phyloP scores from a whole-genome alignment of 345 rosid species.

The Linum trigynum region DNA sequence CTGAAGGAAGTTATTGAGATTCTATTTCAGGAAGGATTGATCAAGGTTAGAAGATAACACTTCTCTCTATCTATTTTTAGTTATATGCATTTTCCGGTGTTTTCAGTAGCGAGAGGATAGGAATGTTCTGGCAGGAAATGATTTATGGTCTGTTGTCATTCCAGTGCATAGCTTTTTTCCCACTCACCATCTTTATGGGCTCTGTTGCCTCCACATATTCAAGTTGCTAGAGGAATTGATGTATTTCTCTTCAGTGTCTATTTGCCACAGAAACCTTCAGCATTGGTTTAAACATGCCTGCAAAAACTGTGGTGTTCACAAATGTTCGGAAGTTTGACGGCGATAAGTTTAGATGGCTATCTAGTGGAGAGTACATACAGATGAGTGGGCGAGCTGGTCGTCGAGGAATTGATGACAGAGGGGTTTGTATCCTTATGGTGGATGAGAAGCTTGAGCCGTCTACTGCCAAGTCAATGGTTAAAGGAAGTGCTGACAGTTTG shows the following conservation, averaged over 20 bases:
- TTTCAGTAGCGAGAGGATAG: not conserved
- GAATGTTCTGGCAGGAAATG: not conserved
- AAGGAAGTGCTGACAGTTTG: conserved; percentile 93
- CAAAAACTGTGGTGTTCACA: conserved; percentile 95
- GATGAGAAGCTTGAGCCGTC: conserved; percentile 96
- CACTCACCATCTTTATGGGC: not conserved
- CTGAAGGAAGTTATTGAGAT: conserved; percentile 97
- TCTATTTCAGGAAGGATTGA: conserved; percentile 93
- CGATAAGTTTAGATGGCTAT: conserved; percentile 94
- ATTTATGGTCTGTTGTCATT: not conserved
- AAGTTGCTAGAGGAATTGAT: conserved; percentile 18
- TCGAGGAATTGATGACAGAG: conserved; percentile 94
- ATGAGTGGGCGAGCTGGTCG: conserved; percentile 99
- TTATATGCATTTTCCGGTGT: not conserved
- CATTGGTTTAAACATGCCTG: conserved; percentile 98
- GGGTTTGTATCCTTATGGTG: conserved; percentile 91
- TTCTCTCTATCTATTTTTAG: not conserved
- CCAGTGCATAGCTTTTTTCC: not conserved
- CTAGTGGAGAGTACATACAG: conserved; percentile 96
- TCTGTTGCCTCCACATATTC: not conserved
- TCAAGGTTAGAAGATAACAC: conserved; percentile 49
- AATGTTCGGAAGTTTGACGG: conserved; percentile 98
- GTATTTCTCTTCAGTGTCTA: conserved; percentile 55
- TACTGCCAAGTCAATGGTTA: conserved; percentile 86
- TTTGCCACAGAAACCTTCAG: conserved; percentile 99